Percentiles rank a stretch among this genome's conserved stretches.
Evolutionary conservation across 1,284 basidiomycete species (phyloP).

Genomic region (Ustilago bromivora): DNA sequence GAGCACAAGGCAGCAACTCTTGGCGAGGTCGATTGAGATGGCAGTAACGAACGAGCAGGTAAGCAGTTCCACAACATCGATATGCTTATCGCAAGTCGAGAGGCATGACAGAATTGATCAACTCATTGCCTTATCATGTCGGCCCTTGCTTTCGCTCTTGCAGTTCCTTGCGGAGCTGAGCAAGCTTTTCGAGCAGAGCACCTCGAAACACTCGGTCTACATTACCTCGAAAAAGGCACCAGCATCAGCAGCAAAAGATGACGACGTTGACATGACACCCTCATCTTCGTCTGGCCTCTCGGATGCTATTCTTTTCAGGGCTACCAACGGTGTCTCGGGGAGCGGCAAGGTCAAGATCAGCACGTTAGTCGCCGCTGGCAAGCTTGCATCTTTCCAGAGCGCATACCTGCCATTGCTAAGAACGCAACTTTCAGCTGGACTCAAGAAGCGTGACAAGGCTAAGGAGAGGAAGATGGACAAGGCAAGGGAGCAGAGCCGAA

Average conservation of each 20-base stretch:
- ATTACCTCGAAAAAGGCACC: slow-evolving; percentile 54
- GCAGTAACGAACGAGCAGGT: slow-evolving; percentile 42
- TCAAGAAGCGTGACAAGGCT: slow-evolving; percentile 67
- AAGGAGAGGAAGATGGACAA: slow-evolving; percentile 67
- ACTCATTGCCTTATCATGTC: neutral
- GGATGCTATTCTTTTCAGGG: slow-evolving; percentile 57
- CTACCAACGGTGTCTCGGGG: slow-evolving; percentile 57
- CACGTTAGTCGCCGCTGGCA: slow-evolving; percentile 52
- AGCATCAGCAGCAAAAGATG: slow-evolving; percentile 30
- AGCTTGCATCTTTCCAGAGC: slow-evolving; percentile 48
- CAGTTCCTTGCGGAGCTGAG: slow-evolving; percentile 61
- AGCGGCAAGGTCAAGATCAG: slow-evolving; percentile 55
- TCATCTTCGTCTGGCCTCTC: slow-evolving; percentile 28
- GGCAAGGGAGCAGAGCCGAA: slow-evolving; percentile 48
- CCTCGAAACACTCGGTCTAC: slow-evolving; percentile 61
- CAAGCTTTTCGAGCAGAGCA: slow-evolving; percentile 52
- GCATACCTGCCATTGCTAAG: slow-evolving; percentile 58
- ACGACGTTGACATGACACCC: slow-evolving; percentile 44
- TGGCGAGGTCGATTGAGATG: slow-evolving; percentile 8
- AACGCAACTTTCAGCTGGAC: slow-evolving; percentile 46
- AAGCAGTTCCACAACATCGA: neutral
- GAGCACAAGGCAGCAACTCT: too few species aligned
- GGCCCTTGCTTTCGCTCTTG: too few species aligned
- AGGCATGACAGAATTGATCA: too few species aligned
- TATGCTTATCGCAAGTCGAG: too few species aligned